A percentile compares a stretch with the other conserved stretches of the same genome.
These are phyloP conservation scores for Carex myosuroides DNA, from an alignment of 176 grass and related monocot genomes.

Conservation along the genomic window DNA sequence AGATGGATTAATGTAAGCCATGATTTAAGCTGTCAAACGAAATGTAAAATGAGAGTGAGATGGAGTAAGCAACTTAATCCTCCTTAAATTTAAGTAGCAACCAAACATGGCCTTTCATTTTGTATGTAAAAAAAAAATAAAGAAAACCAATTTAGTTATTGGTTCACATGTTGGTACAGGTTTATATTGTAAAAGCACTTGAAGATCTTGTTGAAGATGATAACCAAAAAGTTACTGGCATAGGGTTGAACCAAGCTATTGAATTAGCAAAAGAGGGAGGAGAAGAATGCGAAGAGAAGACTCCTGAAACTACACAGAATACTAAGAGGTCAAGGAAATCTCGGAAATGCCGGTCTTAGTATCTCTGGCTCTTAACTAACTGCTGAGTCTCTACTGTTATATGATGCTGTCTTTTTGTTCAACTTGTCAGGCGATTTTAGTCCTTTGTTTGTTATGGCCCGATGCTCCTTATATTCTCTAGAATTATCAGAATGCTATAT, in stretches of 20 bases:
- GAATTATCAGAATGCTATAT: neutral
- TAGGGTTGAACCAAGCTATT: constrained; percentile 6
- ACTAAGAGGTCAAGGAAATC: neutral
- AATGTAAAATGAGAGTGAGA: too few relatives aligned
- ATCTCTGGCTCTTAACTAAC: neutral
- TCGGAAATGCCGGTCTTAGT: neutral
- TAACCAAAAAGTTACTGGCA: constrained; percentile 24
- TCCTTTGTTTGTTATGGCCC: constrained; percentile 2
- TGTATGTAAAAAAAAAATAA: neutral
- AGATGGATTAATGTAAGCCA: too few relatives aligned
- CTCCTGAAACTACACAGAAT: neutral
- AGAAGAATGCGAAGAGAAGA: constrained; percentile 29
- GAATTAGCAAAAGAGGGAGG: constrained; percentile 24
- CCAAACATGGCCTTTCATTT: neutral
- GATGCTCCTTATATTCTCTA: neutral
- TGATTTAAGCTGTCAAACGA: too few relatives aligned
- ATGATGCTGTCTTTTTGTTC: neutral
- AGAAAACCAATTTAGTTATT: neutral
- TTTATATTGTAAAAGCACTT: constrained; percentile 80
- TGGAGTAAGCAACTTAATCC: too few relatives aligned
- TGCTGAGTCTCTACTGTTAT: neutral
- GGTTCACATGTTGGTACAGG: constrained; percentile 34
- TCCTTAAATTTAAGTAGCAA: too few relatives aligned
- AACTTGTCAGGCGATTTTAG: neutral
- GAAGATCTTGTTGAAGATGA: constrained; percentile 33